These are phyloP conservation scores for Viola odorata DNA, from an alignment of 345 rosid species.

Conservation along the genomic window DNA sequence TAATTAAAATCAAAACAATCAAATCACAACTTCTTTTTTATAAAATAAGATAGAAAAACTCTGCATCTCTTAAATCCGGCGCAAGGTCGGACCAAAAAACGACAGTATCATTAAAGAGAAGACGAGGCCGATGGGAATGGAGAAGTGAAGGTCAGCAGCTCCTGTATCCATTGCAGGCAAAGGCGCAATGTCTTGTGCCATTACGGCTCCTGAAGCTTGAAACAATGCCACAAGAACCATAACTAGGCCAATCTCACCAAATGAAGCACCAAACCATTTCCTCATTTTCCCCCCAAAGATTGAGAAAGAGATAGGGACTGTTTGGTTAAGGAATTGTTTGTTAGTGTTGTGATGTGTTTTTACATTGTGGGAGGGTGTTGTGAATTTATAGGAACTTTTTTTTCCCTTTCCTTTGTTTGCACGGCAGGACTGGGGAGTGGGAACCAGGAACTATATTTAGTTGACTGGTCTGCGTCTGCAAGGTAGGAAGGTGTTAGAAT, in stretches of 20 bases:
- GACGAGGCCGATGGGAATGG: constrained; percentile 1
- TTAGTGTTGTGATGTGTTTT: neutral
- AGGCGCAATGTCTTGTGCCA: constrained; percentile 20
- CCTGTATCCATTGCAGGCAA: constrained; percentile 20
- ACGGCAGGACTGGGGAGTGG: no score
- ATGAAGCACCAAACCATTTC: neutral
- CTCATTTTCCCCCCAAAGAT: neutral
- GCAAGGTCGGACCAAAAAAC: constrained; percentile 3
- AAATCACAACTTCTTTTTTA: no score
- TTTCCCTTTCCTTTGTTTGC: no score
- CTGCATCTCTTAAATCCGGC: neutral
- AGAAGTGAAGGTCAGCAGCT: neutral
- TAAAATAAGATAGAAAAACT: no score
- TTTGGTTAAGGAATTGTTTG: neutral
- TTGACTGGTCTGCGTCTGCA: no score
- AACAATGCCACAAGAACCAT: neutral
- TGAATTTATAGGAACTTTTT: neutral
- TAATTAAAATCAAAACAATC: no score
- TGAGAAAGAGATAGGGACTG: neutral
- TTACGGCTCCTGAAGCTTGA: neutral
- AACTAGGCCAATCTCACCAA: neutral
- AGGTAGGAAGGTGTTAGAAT: no score
- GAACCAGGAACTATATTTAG: no score
- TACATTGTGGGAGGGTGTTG: neutral
- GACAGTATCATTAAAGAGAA: constrained; percentile 7